phyloP scores from a whole-genome alignment of 768 basidiomycete genomes.

The Pleurotus ostreatus region DNA sequence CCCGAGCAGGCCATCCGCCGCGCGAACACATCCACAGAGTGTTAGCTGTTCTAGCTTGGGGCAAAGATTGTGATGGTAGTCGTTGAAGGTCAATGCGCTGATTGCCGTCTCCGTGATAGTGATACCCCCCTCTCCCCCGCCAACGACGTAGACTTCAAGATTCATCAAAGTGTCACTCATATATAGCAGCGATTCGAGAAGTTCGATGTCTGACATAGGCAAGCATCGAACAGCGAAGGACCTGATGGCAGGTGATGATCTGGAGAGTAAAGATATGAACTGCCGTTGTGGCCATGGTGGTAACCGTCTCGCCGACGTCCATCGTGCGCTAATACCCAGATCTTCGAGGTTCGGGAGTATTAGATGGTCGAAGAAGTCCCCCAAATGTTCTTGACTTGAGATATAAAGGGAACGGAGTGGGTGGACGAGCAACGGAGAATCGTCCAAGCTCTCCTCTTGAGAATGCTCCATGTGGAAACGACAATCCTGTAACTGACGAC shows the following conservation, averaged over 20 bases:
- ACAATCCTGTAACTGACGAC: conserved; percentile 5
- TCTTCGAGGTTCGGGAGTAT: neutral
- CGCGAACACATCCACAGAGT: neutral
- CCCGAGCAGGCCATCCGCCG: neutral
- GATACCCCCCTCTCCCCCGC: neutral
- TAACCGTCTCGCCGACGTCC: neutral
- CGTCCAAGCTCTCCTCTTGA: neutral
- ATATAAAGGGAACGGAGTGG: conserved; percentile 2
- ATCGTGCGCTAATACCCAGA: conserved; percentile 1
- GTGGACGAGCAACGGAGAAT: neutral
- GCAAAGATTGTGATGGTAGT: conserved; percentile 1
- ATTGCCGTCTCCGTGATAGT: conserved; percentile 2
- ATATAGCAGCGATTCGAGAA: conserved; percentile 1
- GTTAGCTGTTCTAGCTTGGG: neutral
- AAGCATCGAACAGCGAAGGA: conserved; percentile 3
- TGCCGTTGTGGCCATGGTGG: conserved; percentile 1
- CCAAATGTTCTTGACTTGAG: conserved; percentile 1
- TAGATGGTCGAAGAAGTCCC: conserved; percentile 6
- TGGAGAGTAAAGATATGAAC: conserved; percentile 4
- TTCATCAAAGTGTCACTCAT: conserved; percentile 5
- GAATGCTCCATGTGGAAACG: conserved; percentile 6
- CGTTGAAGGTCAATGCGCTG: conserved; percentile 2
- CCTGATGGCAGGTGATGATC: conserved; percentile 4
- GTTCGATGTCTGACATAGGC: conserved; percentile 2
- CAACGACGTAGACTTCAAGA: conserved; percentile 3